Percentiles rank a stretch among this genome's conserved stretches.
Conservation (phyloP, 139 green algal genomes). For the Bryopsis sp. region DNA sequence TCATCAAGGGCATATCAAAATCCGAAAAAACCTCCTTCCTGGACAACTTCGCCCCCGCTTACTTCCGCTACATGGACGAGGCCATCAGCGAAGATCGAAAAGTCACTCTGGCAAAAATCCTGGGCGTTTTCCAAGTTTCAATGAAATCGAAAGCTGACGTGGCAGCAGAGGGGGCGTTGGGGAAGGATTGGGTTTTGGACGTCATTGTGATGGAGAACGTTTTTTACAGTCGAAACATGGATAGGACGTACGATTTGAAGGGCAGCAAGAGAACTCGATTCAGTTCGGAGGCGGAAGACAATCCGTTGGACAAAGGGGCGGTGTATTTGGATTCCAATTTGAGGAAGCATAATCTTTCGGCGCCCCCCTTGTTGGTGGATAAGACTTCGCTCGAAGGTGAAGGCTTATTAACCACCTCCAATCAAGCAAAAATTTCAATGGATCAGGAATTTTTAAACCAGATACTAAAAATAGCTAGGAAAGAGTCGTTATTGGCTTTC, state of each 20-base stretch:
- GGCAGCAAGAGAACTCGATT: conserved; percentile 59
- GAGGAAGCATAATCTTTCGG: conserved; percentile 49
- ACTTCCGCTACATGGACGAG: conserved; percentile 76
- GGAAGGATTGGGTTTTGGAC: conserved; percentile 58
- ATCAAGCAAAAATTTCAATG: too few species aligned
- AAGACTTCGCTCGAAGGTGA: conserved; percentile 15
- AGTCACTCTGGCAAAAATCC: conserved; percentile 85
- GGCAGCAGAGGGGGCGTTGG: conserved; percentile 7
- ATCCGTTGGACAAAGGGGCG: not conserved
- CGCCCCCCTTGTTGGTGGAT: conserved; percentile 54
- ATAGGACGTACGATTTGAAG: conserved; percentile 93
- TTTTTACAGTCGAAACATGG: conserved; percentile 67
- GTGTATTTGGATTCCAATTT: conserved; percentile 83
- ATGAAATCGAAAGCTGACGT: conserved; percentile 9
- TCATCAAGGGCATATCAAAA: conserved; percentile 66
- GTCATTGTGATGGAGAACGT: conserved; percentile 93
- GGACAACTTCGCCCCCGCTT: conserved; percentile 64
- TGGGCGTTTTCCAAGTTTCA: conserved; percentile 79
- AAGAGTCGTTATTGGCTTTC: too few species aligned
- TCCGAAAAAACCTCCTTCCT: conserved; percentile 59
- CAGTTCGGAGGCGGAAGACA: conserved; percentile 41
- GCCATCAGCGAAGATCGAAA: not conserved
- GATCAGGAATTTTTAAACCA: too few species aligned
- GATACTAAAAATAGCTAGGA: too few species aligned
- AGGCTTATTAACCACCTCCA: not conserved